A percentile compares a stretch with the other conserved stretches of the same genome.
These are phyloP conservation scores for Mortierella claussenii DNA, from an alignment of 192 early-diverging fungal species.

Conservation along the genomic window DNA sequence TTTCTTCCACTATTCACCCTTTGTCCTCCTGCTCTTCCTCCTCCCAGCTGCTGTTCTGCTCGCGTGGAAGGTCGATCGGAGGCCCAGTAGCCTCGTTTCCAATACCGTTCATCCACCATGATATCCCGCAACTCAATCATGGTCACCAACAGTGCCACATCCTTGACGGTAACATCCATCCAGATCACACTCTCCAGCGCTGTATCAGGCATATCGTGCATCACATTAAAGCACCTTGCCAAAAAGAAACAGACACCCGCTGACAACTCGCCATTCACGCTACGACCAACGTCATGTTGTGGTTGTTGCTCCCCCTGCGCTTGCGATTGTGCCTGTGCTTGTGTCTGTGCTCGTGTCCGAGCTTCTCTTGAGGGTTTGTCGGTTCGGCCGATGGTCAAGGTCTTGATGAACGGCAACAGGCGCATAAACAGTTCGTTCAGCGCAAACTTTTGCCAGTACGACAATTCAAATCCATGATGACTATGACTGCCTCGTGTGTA, in stretches of 20 bases:
- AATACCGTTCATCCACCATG: slow-evolving; percentile 49
- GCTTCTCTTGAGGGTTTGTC: slow-evolving; percentile 25
- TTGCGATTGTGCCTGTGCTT: too few species aligned
- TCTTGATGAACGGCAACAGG: slow-evolving; percentile 31
- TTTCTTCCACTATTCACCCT: background rate
- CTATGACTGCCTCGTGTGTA: too few species aligned
- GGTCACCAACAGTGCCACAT: slow-evolving; percentile 38
- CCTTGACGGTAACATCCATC: slow-evolving; percentile 46
- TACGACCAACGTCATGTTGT: background rate
- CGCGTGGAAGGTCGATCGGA: slow-evolving; percentile 6
- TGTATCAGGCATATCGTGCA: slow-evolving; percentile 53
- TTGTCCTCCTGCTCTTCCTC: too few species aligned
- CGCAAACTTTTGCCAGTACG: slow-evolving; percentile 54
- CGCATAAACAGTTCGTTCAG: slow-evolving; percentile 49
- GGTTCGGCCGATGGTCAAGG: slow-evolving; percentile 43
- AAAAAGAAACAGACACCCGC: slow-evolving; percentile 48
- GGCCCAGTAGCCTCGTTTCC: slow-evolving; percentile 49
- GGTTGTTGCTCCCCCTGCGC: too few species aligned
- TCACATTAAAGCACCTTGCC: slow-evolving; percentile 49
- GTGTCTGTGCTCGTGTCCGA: too few species aligned
- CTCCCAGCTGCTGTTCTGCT: too few species aligned
- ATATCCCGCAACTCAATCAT: slow-evolving; percentile 51
- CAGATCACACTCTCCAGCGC: slow-evolving; percentile 46
- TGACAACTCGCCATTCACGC: slow-evolving; percentile 25
- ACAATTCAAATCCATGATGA: slow-evolving; percentile 40